phyloP scores from a whole-genome alignment of 352 stramenopile genomes.

The Thalassiosira livingstoniorum region DNA sequence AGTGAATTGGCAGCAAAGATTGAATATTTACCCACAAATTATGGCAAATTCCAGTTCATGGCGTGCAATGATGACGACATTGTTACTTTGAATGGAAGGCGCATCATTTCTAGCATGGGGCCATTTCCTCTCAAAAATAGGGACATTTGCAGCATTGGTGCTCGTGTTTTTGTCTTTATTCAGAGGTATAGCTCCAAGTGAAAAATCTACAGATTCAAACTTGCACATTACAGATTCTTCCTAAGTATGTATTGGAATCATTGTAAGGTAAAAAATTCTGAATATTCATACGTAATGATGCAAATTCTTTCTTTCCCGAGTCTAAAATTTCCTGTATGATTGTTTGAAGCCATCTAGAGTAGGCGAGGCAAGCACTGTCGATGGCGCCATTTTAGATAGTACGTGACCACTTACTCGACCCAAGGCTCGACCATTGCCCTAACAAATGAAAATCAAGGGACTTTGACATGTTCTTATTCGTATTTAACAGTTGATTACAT shows the following conservation, averaged over 20 bases:
- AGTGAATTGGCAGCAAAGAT: constrained; percentile 76
- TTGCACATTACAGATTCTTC: background rate
- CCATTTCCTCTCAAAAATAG: constrained; percentile 72
- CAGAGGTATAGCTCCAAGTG: constrained; percentile 22
- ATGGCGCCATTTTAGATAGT: too few relatives aligned
- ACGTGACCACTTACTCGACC: too few relatives aligned
- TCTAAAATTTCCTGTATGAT: too few relatives aligned
- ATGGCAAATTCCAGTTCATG: constrained; percentile 75
- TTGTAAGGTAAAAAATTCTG: too few relatives aligned
- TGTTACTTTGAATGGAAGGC: constrained; percentile 81
- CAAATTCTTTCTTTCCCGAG: too few relatives aligned
- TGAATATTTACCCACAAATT: constrained; percentile 60
- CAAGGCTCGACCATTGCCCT: too few relatives aligned
- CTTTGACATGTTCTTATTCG: too few relatives aligned
- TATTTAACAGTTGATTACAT: background rate
- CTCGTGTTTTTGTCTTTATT: constrained; percentile 82
- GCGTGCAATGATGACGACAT: constrained; percentile 76
- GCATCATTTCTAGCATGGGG: constrained; percentile 72
- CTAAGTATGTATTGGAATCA: background rate
- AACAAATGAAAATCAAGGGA: too few relatives aligned
- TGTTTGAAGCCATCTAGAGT: too few relatives aligned
- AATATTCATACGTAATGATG: too few relatives aligned
- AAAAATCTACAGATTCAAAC: background rate
- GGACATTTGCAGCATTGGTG: constrained; percentile 80
- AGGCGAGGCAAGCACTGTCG: too few relatives aligned